These are phyloP conservation scores for Staphylotrichum longicolle DNA, from an alignment of 495 filamentous ascomycete species.

Conservation along the genomic window DNA sequence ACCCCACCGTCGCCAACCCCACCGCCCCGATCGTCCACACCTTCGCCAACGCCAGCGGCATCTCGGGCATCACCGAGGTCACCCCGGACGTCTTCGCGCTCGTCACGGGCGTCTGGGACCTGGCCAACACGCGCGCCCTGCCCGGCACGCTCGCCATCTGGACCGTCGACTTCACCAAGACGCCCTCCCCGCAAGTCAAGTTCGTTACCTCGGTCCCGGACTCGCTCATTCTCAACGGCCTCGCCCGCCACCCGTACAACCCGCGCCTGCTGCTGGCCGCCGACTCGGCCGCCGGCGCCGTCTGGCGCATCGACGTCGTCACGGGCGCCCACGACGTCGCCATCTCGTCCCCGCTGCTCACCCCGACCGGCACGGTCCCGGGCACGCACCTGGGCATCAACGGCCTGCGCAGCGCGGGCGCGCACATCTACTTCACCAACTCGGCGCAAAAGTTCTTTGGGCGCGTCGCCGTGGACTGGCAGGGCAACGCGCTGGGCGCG, in stretches of 20 bases:
- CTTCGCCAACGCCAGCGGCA: slow-evolving; percentile 35
- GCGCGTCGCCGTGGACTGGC: slow-evolving; percentile 21
- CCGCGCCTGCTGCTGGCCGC: slow-evolving; percentile 31
- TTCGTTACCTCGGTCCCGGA: slow-evolving; percentile 35
- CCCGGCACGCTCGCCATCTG: slow-evolving; percentile 38
- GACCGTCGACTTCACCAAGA: slow-evolving; percentile 24
- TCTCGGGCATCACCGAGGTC: slow-evolving; percentile 42
- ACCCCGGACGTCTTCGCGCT: slow-evolving; percentile 40
- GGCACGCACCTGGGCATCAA: slow-evolving; percentile 43
- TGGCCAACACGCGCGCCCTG: slow-evolving; percentile 28
- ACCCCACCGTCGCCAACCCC: slow-evolving; percentile 30
- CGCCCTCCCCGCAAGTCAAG: slow-evolving; percentile 19
- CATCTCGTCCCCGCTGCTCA: slow-evolving; percentile 21
- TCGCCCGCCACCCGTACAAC: slow-evolving; percentile 26
- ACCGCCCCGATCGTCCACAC: slow-evolving; percentile 37
- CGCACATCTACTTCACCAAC: slow-evolving; percentile 46
- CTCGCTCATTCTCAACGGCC: slow-evolving; percentile 42
- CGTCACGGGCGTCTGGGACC: slow-evolving; percentile 35
- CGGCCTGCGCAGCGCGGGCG: slow-evolving; percentile 35
- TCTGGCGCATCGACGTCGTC: slow-evolving; percentile 34
- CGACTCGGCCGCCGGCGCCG: slow-evolving; percentile 39
- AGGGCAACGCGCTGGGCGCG: slow-evolving; percentile 25
- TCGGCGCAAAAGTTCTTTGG: slow-evolving; percentile 39
- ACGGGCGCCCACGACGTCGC: slow-evolving; percentile 27
- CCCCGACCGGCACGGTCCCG: slow-evolving; percentile 18